A percentile compares a stretch with the other conserved stretches of the same genome.
phyloP scores from a whole-genome alignment of 495 filamentous ascomycete genomes.

The Choiromyces venosus region DNA sequence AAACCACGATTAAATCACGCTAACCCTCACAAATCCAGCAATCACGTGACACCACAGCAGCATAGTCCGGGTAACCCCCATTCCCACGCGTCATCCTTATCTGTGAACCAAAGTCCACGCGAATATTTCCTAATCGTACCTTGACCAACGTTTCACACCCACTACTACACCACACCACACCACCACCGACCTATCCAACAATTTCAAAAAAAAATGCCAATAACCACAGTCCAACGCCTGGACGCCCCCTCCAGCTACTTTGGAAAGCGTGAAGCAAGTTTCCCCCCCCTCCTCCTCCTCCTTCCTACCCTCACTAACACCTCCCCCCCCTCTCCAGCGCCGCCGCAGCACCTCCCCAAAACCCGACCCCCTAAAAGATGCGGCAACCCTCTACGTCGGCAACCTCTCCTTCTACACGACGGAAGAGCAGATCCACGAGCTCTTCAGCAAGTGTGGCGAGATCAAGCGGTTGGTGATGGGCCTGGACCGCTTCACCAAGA shows the following conservation, averaged over 20 bases:
- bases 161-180: not conserved
- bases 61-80: not conserved
- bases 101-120: not conserved
- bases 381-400: constrained; percentile 93
- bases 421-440: constrained; percentile 96
- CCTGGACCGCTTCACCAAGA: constrained; percentile 91
- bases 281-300: not conserved
- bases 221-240: constrained; percentile 62
- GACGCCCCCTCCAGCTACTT: constrained; percentile 71
- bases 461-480: constrained; percentile 99
- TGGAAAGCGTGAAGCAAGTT: constrained; percentile 38
- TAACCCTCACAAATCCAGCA: too few species aligned
- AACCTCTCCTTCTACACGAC: constrained; percentile 99
- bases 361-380: constrained; percentile 72
- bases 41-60: not conserved
- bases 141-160: not conserved
- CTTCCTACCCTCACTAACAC: not conserved
- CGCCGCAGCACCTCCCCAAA: constrained; percentile 34
- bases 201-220: too few species aligned
- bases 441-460: constrained; percentile 95
- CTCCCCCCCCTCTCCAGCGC: not conserved
- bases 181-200: too few species aligned
- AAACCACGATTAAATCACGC: too few species aligned
- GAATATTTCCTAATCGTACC: not conserved
- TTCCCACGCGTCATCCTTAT: not conserved